phyloP scores from a whole-genome alignment of 2,329 filamentous ascomycete species.

The Aspergillus udagawae region DNA sequence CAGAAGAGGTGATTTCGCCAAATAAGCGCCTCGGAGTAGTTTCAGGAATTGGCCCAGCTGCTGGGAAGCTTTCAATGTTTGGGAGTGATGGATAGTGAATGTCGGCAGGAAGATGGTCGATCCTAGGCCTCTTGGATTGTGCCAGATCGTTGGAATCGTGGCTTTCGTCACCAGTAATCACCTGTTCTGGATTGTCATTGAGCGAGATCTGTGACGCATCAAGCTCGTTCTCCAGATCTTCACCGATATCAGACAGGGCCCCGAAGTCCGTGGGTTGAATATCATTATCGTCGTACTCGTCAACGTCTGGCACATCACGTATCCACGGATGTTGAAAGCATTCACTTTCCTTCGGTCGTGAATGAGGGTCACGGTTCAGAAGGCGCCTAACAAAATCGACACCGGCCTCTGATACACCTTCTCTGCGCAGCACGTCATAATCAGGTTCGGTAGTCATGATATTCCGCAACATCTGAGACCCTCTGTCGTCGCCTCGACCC shows the following conservation, averaged over 20 bases:
- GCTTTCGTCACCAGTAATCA: constrained; percentile 32
- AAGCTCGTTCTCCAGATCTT: constrained; percentile 39
- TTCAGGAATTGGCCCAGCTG: constrained; percentile 21
- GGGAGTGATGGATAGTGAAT: constrained; percentile 44
- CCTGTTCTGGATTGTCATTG: constrained; percentile 41
- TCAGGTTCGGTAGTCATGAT: constrained; percentile 80
- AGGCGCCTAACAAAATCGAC: constrained; percentile 74
- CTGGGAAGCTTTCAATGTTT: constrained; percentile 32
- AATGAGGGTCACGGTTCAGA: constrained; percentile 73
- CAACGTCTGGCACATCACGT: constrained; percentile 48
- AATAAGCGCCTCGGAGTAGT: constrained; percentile 49
- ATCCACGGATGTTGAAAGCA: constrained; percentile 75
- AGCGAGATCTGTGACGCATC: constrained; percentile 64
- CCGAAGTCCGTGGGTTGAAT: constrained; percentile 48
- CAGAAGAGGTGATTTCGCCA: constrained; percentile 57
- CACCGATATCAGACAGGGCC: constrained; percentile 33
- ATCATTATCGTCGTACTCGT: constrained; percentile 61
- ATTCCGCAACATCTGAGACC: constrained; percentile 70
- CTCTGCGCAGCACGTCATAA: constrained; percentile 56
- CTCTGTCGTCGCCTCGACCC: constrained; percentile 69
- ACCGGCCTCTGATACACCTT: constrained; percentile 60
- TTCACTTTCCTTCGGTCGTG: constrained; percentile 68
- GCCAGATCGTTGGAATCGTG: constrained; percentile 32
- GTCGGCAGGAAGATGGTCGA: constrained; percentile 26
- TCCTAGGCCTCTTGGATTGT: constrained; percentile 34